These are phyloP conservation scores for Pseudogymnoascus sp. DNA, from an alignment of 2,329 filamentous ascomycete species.

Conservation along the genomic window DNA sequence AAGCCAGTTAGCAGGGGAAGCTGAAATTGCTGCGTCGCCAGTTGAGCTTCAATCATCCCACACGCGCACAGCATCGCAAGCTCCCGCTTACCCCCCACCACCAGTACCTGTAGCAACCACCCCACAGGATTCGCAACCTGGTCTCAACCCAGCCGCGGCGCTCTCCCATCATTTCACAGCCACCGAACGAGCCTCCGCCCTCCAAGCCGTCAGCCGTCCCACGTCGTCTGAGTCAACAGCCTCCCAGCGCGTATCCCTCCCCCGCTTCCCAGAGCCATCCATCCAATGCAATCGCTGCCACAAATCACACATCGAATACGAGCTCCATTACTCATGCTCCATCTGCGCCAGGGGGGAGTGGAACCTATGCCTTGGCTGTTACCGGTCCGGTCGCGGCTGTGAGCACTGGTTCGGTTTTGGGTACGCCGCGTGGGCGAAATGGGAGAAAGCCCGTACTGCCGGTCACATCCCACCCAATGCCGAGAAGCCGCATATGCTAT, in stretches of 20 bases:
- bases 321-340: constrained; percentile 76
- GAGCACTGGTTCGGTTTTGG: constrained; percentile 86
- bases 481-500: constrained; percentile 51
- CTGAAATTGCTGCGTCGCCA: background rate
- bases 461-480: constrained; percentile 27
- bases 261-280: constrained; percentile 61
- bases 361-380: constrained; percentile 76
- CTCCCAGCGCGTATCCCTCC: constrained; percentile 22
- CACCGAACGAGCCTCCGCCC: constrained; percentile 23
- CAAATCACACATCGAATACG: constrained; percentile 69
- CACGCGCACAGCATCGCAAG: background rate
- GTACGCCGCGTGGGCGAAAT: constrained; percentile 59
- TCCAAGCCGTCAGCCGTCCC: constrained; percentile 26
- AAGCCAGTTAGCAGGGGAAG: background rate
- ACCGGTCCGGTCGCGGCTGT: constrained; percentile 69
- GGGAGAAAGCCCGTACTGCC: constrained; percentile 45
- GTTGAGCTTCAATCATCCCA: background rate
- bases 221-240: constrained; percentile 26
- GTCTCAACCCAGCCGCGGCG: background rate
- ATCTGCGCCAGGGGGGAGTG: constrained; percentile 64
- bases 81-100: background rate
- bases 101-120: constrained; percentile 22
- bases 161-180: constrained; percentile 13
- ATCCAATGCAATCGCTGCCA: constrained; percentile 67
- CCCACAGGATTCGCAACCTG: constrained; percentile 23